These are phyloP conservation scores for Aspergillus terreus DNA, from an alignment of 2,329 filamentous ascomycete genomes.

Conservation along the genomic window DNA sequence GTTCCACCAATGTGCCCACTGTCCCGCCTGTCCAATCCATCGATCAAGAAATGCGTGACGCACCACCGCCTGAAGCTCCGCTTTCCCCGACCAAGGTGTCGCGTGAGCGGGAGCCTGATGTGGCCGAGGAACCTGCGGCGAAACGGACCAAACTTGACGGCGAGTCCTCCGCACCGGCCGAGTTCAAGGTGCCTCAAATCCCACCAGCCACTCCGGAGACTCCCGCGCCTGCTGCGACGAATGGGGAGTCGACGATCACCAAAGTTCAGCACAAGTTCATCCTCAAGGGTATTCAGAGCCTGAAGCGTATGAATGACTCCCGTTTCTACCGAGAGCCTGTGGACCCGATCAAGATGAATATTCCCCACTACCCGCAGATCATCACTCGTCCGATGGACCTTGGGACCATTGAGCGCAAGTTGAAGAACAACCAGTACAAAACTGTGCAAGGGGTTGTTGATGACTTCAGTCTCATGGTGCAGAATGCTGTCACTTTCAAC, in stretches of 20 bases:
- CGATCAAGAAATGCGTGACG: conserved; percentile 56
- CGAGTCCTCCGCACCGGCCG: conserved; percentile 40
- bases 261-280: conserved; percentile 43
- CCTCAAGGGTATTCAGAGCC: conserved; percentile 34
- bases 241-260: conserved; percentile 30
- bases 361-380: conserved; percentile 70
- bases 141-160: conserved; percentile 77
- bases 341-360: conserved; percentile 66
- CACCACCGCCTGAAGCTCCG: conserved; percentile 47
- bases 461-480: conserved; percentile 73
- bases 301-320: conserved; percentile 85
- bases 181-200: conserved; percentile 44
- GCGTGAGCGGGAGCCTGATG: conserved; percentile 74
- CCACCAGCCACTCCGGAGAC: conserved; percentile 34
- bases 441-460: conserved; percentile 68
- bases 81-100: conserved; percentile 57
- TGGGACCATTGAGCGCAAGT: conserved; percentile 71
- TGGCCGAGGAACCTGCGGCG: conserved; percentile 59
- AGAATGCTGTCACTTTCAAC: conserved; percentile 80
- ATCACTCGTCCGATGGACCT: conserved; percentile 83
- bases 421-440: conserved; percentile 67
- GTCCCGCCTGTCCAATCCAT: conserved; percentile 19
- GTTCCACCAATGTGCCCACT: conserved; percentile 14
- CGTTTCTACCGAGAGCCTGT: conserved; percentile 74
- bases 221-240: conserved; percentile 10